A percentile compares a stretch with the other conserved stretches of the same genome.
phyloP scores from a whole-genome alignment of 2,329 filamentous ascomycete genomes.

The Pseudogymnoascus sp. region DNA sequence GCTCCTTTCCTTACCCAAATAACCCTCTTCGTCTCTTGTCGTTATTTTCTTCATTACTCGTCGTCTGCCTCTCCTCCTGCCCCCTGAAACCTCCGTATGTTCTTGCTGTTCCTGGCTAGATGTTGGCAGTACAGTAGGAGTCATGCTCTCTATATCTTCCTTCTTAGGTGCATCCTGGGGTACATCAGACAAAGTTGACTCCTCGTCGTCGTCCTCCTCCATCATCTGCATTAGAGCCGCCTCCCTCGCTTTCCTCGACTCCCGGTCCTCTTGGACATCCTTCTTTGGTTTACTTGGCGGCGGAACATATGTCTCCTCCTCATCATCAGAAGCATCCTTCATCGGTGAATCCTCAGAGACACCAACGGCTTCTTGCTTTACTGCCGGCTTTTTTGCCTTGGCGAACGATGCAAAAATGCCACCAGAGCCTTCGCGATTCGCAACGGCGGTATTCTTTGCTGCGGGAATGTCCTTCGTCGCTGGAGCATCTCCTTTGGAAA shows the following conservation, averaged over 20 bases:
- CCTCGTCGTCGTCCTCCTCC: constrained; percentile 56
- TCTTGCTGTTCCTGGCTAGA: constrained; percentile 39
- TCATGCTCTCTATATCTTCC: constrained; percentile 13
- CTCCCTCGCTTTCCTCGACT: constrained; percentile 53
- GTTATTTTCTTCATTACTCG: constrained; percentile 83
- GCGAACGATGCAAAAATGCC: constrained; percentile 75
- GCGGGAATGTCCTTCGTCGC: constrained; percentile 22
- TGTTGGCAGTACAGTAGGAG: constrained; percentile 22
- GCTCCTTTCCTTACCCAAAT: constrained; percentile 56
- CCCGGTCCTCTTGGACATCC: constrained; percentile 27
- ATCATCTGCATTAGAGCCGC: constrained; percentile 66
- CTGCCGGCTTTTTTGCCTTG: constrained; percentile 52
- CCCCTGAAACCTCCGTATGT: constrained; percentile 44
- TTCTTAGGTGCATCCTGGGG: neutral
- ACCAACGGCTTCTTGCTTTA: constrained; percentile 33
- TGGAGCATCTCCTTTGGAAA: constrained; percentile 14
- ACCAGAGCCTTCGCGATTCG: constrained; percentile 52
- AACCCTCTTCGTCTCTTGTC: constrained; percentile 79
- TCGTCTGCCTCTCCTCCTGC: constrained; percentile 66
- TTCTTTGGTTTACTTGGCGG: constrained; percentile 30
- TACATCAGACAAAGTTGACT: constrained; percentile 13
- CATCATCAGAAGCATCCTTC: constrained; percentile 24
- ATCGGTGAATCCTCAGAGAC: constrained; percentile 36
- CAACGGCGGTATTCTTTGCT: constrained; percentile 19
- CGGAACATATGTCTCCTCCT: constrained; percentile 35